Base-by-base conservation (phyloP, 1,284 basidiomycete genomes). In the Phellopilus nigrolimitatus region DNA sequence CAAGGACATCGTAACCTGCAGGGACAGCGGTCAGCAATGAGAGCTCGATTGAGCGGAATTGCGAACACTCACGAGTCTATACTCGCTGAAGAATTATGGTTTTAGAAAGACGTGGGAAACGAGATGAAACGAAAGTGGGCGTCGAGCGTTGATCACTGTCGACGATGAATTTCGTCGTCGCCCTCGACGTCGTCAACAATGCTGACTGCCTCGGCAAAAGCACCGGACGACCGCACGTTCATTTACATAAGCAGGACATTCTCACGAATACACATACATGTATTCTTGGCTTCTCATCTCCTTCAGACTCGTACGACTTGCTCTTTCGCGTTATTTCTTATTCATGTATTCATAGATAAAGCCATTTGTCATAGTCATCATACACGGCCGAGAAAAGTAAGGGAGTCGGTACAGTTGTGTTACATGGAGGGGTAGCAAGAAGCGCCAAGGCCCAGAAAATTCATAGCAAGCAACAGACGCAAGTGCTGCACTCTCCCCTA, bases 351-450 rank as follows among this genome's bases (percentile, higher is more conserved):
- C n/a, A n/a, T n/a, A n/a, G n/a, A n/a, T n/a, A n/a, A n/a, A n/a
- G n/a, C n/a, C n/a, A n/a, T n/a, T 42, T 5, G 33, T 13, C 33
- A 47, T 47, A 21, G 10, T 47, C 36, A 27, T 47, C 45, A 37
- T 37, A 47, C 45, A 47, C 19, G 25, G n/a, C 17, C 24, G 19
- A 12, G 22, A 7, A 34, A 37, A 37, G 6, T n/a, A 37, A 15
- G 46, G 27, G 17, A 38, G 37, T n/a, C n/a, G n/a, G n/a, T 17
- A 39, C 46, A 48, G n/a, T 40, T 34, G 36, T 38, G 41, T 36
- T 47, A 47, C 45, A 48, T 39, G 28, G 27, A 27, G n/a, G n/a
- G n/a, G n/a, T n/a, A n/a, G n/a, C n/a, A n/a, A n/a, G n/a, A n/a
- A n/a, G n/a, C n/a, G n/a, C n/a, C n/a, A n/a, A n/a, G n/a, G n/a